Conservation (phyloP, 169 alveolate species). For the Cyclospora cayetanensis region DNA sequence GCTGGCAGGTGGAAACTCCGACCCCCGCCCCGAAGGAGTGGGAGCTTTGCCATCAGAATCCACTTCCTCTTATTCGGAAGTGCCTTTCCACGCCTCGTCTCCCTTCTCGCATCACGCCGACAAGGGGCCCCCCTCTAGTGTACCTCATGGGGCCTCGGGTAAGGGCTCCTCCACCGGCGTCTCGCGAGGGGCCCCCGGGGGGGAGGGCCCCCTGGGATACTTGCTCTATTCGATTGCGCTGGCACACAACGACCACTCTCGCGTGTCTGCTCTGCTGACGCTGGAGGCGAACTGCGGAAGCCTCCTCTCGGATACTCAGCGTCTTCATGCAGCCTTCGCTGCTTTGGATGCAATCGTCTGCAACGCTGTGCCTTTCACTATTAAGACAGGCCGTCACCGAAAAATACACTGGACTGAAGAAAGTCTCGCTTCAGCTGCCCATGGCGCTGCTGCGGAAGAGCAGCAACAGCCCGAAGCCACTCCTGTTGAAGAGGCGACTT, state of each 20-base stretch:
- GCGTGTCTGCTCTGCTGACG: slow-evolving; percentile 28
- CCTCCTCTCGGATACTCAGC: slow-evolving; percentile 33
- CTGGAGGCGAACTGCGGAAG: slow-evolving; percentile 32
- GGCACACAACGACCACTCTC: slow-evolving; percentile 21
- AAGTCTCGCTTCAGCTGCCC: neutral
- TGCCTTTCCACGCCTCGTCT: too few species aligned
- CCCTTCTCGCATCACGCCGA: too few species aligned
- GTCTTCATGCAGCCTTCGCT: slow-evolving; percentile 47
- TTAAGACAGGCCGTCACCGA: neutral
- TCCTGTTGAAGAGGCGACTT: too few species aligned
- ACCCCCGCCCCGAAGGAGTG: too few species aligned
- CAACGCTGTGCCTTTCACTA: slow-evolving; percentile 20
- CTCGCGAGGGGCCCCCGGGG: neutral
- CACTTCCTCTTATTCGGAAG: too few species aligned
- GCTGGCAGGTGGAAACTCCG: too few species aligned
- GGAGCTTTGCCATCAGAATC: too few species aligned
- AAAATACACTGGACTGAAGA: neutral
- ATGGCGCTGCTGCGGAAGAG: too few species aligned
- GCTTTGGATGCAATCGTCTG: slow-evolving; percentile 44
- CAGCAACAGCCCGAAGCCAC: too few species aligned
- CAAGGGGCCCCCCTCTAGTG: too few species aligned
- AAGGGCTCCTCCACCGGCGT: neutral
- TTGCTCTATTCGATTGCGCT: neutral
- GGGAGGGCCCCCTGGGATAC: slow-evolving; percentile 2
- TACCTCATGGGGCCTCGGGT: neutral